phyloP scores from a whole-genome alignment of 352 stramenopile species.

The Elongisporangium anandrum region DNA sequence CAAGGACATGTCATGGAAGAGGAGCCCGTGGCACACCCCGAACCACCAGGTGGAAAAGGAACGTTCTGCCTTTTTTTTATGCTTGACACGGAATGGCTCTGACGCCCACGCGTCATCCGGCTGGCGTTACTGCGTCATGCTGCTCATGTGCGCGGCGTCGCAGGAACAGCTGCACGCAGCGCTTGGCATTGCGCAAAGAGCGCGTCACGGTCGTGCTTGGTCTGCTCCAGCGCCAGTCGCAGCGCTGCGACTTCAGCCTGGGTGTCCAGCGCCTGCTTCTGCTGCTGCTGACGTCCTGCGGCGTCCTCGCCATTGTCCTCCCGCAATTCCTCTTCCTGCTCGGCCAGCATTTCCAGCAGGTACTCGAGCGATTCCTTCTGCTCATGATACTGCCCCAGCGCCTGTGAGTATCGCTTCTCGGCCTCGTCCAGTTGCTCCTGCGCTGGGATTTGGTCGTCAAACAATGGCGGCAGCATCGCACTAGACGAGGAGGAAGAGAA shows the following conservation, averaged over 20 bases:
- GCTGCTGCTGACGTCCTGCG: neutral
- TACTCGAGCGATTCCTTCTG: constrained; percentile 62
- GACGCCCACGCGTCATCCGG: neutral
- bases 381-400: constrained; percentile 62
- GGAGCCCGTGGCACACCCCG: neutral
- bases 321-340: constrained; percentile 37
- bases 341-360: constrained; percentile 45
- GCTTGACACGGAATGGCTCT: neutral
- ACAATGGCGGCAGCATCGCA: neutral
- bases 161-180: constrained; percentile 14
- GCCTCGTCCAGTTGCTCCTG: constrained; percentile 62
- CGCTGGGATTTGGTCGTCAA: neutral
- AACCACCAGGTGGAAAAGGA: neutral
- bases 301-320: constrained; percentile 12
- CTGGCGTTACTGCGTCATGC: no score
- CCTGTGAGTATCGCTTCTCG: constrained; percentile 70
- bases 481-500: neutral
- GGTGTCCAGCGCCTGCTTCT: neutral
- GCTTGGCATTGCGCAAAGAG: constrained; percentile 59
- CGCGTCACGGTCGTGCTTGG: constrained; percentile 49
- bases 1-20: neutral
- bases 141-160: neutral
- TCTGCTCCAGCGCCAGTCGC: constrained; percentile 18
- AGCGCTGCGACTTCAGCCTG: neutral
- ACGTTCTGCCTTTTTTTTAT: neutral